phyloP scores from a whole-genome alignment of 768 basidiomycete genomes.

The Boletus coccyginus region DNA sequence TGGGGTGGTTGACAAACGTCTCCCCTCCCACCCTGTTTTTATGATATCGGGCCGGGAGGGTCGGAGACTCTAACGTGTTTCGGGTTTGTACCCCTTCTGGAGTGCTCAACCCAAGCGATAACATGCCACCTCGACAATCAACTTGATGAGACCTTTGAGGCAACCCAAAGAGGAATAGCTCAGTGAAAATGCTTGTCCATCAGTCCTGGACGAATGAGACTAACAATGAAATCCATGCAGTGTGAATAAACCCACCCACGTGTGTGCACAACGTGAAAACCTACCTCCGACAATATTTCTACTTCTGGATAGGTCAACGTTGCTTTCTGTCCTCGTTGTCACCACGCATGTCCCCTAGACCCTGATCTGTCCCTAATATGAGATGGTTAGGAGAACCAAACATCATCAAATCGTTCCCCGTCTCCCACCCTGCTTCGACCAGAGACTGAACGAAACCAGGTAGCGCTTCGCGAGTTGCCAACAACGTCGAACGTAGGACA shows the following conservation, averaged over 20 bases:
- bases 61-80: too few relatives aligned
- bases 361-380: slow-evolving; percentile 15
- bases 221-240: too few relatives aligned
- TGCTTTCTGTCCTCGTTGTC: slow-evolving; percentile 16
- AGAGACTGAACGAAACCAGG: slow-evolving; percentile 21
- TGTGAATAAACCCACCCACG: not conserved
- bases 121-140: too few relatives aligned
- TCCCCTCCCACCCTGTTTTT: not conserved
- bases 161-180: not conserved
- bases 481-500: slow-evolving; percentile 11
- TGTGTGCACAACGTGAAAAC: not conserved
- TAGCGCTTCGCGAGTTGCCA: slow-evolving; percentile 9
- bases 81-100: too few relatives aligned
- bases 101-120: not conserved
- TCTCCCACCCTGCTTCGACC: slow-evolving; percentile 38
- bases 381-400: slow-evolving; percentile 26
- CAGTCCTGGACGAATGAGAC: not conserved
- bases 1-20: not conserved
- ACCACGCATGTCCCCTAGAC: not conserved
- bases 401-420: slow-evolving; percentile 30
- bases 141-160: not conserved
- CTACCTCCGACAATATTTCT: not conserved
- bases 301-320: slow-evolving; percentile 9
- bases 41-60: not conserved
- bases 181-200: not conserved